Evolutionary conservation across 805 yeast species (phyloP), one percentile per base, ranked within the genome.

Genomic region (Millerago galiae): DNA sequence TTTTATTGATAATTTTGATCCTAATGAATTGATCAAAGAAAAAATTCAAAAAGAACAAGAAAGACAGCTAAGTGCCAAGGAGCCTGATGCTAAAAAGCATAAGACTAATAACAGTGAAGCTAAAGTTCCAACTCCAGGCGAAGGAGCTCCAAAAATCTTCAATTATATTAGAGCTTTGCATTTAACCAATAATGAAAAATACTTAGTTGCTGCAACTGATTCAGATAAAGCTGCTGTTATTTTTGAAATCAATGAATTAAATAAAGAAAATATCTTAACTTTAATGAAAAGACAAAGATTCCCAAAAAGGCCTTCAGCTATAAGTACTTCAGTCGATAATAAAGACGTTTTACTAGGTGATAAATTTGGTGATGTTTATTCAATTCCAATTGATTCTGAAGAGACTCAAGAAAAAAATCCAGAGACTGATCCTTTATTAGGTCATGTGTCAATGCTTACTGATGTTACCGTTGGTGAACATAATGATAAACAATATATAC

Each of bases 381-480:
- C 72, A 1, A 67, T 87, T 31, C 65, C 72, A 2, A 63, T 79
- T 25, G 65, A 65, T 17, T 57, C 59, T 12, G 52, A 60, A 4
- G 63, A 54, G 1, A 53, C 72, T 1, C 60, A 65, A 2, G 62
- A 60, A 38, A 53, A 55, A n/a, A 53, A 54, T 26, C 70, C 71
- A 4, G 75, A 73, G 36, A 60, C 77, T 35, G 73, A 68, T 31
- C 97, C 97, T 3, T 71, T 91, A 7, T 66, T 91, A 41, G 99
- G 99, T 8, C 99, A 93, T 63, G 98, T 93, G 5, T 90, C 97
- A 3, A 88, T 93, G 96, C 73, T 93, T 47, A 84, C 95, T n/a
- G 88, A 81, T 48, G 73, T 90, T 2, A 56, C 71, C 25, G 66
- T 79, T 24, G 68, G 72, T 11, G 52, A 54, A 3, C 59, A 63